Evolutionary conservation across 164 flowering plant genomes (phyloP).

Genomic region (Vitis amurensis): DNA sequence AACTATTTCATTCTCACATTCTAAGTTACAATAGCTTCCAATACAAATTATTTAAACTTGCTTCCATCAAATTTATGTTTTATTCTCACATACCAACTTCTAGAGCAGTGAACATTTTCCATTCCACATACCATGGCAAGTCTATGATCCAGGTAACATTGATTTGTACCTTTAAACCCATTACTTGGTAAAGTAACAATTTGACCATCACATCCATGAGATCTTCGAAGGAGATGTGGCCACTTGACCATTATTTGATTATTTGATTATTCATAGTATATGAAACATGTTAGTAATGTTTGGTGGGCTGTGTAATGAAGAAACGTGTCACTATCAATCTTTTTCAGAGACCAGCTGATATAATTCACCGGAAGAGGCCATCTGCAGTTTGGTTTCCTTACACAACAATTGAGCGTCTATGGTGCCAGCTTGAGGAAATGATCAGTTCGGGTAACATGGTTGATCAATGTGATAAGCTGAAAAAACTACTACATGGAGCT

Average conservation of each 20-base stretch:
- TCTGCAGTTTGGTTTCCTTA: slow-evolving; percentile 92
- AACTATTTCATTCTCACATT: too few relatives aligned
- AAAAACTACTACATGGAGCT: slow-evolving; percentile 57
- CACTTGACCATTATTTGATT: not conserved
- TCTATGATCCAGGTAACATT: too few relatives aligned
- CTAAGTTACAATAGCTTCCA: too few relatives aligned
- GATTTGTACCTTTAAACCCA: too few relatives aligned
- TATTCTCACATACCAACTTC: too few relatives aligned
- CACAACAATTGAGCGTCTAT: slow-evolving; percentile 67
- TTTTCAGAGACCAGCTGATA: slow-evolving; percentile 70
- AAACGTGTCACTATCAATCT: not conserved
- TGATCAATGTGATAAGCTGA: slow-evolving; percentile 75
- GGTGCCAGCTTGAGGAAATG: slow-evolving; percentile 70
- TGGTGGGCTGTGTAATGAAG: not conserved
- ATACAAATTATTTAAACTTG: too few relatives aligned
- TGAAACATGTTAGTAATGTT: not conserved
- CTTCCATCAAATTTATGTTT: too few relatives aligned
- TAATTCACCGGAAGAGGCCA: slow-evolving; percentile 70
- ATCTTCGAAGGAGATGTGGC: not conserved
- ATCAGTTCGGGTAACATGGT: slow-evolving; percentile 60
- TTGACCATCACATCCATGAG: not conserved
- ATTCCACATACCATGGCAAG: too few relatives aligned
- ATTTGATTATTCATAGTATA: too few relatives aligned
- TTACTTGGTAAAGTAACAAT: too few relatives aligned
- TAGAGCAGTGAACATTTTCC: too few relatives aligned